Conservation (phyloP, 2,329 filamentous ascomycete genomes). For the Ophioceras dolichostomum region DNA sequence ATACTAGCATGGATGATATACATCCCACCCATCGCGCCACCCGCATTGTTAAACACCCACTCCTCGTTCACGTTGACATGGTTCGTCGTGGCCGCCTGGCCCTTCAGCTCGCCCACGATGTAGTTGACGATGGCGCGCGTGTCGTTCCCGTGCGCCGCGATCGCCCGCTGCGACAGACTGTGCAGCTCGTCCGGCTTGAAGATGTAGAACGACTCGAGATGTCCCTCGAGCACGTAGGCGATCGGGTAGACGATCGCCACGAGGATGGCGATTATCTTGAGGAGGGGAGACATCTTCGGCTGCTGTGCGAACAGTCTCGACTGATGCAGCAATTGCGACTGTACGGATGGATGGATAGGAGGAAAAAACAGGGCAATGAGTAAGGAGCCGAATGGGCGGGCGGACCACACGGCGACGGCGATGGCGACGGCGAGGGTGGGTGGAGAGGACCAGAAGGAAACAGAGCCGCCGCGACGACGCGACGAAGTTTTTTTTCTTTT, state of each 20-base stretch:
- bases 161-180: constrained; percentile 51
- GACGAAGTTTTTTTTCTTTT: no score
- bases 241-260: constrained; percentile 41
- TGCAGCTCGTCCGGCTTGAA: constrained; percentile 59
- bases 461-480: no score
- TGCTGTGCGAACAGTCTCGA: no score
- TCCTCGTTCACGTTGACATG: constrained; percentile 63
- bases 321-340: no score
- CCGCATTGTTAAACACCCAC: constrained; percentile 89
- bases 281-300: no score
- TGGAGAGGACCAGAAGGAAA: no score
- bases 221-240: constrained; percentile 43
- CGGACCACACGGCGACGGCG: no score
- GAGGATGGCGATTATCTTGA: constrained; percentile 41
- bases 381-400: no score
- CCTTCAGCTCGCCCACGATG: constrained; percentile 57
- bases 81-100: constrained; percentile 31
- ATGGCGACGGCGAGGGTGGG: no score
- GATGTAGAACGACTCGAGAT: constrained; percentile 58
- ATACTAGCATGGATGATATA: constrained; percentile 77
- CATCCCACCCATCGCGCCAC: constrained; percentile 86
- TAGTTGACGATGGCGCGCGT: constrained; percentile 55
- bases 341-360: no score
- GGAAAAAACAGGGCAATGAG: no score
- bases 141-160: constrained; percentile 61